phyloP scores from a whole-genome alignment of 2,329 filamentous ascomycete species.

The Ophiostoma angusticollis region DNA sequence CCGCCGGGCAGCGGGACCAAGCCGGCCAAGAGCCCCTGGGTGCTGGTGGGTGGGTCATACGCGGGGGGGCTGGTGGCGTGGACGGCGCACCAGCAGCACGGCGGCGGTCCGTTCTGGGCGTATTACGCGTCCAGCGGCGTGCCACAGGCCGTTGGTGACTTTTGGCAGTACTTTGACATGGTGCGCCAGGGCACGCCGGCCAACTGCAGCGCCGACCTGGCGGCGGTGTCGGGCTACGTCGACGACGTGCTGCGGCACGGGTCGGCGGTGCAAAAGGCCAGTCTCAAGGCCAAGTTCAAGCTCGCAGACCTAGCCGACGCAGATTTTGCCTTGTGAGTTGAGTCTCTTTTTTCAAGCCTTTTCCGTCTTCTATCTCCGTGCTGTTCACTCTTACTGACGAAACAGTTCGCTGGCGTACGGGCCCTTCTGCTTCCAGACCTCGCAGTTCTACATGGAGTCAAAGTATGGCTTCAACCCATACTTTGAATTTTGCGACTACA shows the following conservation, averaged over 20 bases:
- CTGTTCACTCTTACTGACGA: neutral
- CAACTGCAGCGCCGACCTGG: slow-evolving; percentile 43
- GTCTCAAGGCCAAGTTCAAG: slow-evolving; percentile 37
- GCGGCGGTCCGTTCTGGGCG: slow-evolving; percentile 33
- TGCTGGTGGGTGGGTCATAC: slow-evolving; percentile 42
- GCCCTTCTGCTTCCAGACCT: slow-evolving; percentile 42
- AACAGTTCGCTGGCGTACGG: slow-evolving; percentile 37
- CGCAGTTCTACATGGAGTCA: slow-evolving; percentile 22
- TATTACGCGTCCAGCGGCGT: slow-evolving; percentile 43
- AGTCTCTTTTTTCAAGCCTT: neutral
- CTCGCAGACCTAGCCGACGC: slow-evolving; percentile 31
- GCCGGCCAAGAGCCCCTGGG: slow-evolving; percentile 38
- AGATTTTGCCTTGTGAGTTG: slow-evolving; percentile 26
- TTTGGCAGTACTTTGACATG: slow-evolving; percentile 39
- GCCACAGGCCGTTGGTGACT: slow-evolving; percentile 37
- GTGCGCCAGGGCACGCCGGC: slow-evolving; percentile 34
- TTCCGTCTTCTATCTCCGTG: neutral
- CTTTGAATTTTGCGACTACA: slow-evolving; percentile 35
- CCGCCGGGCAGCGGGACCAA: slow-evolving; percentile 30
- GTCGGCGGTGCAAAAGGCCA: slow-evolving; percentile 24
- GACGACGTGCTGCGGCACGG: slow-evolving; percentile 31
- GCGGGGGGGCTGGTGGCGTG: slow-evolving; percentile 37
- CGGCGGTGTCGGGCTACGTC: slow-evolving; percentile 35
- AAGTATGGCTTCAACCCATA: slow-evolving; percentile 27
- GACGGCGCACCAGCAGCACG: neutral